These are phyloP conservation scores for Ilyonectria robusta DNA, from an alignment of 2,329 filamentous ascomycete genomes.

Conservation along the genomic window DNA sequence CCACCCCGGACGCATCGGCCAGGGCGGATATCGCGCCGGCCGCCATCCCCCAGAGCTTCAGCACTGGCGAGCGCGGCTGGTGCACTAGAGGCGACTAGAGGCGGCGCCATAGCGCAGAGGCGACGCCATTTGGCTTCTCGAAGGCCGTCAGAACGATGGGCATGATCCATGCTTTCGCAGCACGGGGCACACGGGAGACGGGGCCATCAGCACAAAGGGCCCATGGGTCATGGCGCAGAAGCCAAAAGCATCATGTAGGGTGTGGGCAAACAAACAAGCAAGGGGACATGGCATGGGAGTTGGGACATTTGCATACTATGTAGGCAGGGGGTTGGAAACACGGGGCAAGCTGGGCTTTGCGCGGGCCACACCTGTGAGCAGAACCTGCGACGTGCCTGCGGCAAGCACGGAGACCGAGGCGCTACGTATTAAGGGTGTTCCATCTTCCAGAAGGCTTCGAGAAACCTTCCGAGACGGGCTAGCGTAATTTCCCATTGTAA, in stretches of 20 bases:
- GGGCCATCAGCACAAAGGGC: constrained; percentile 38
- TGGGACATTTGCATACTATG: constrained; percentile 25
- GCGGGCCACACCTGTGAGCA: constrained; percentile 4
- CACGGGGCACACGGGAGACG: constrained; percentile 43
- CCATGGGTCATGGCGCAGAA: constrained; percentile 39
- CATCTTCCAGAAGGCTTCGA: constrained; percentile 52
- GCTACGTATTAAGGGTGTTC: constrained; percentile 13
- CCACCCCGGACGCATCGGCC: constrained; percentile 24
- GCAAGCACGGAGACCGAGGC: constrained; percentile 26
- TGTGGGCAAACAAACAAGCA: constrained; percentile 1
- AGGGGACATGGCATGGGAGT: constrained; percentile 14
- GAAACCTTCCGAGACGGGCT: constrained; percentile 53
- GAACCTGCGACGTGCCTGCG: constrained; percentile 32
- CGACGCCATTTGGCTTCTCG: constrained; percentile 43
- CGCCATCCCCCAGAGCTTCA: constrained; percentile 10
- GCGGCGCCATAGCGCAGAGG: constrained; percentile 14
- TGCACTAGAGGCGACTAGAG: constrained; percentile 15
- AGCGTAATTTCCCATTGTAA: constrained; percentile 49
- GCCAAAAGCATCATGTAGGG: not conserved
- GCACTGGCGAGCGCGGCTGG: not conserved
- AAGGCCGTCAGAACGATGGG: constrained; percentile 46
- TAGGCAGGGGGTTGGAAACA: constrained; percentile 26
- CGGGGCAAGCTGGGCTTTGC: constrained; percentile 27
- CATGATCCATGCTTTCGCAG: constrained; percentile 42
- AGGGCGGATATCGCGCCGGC: constrained; percentile 7